These are phyloP conservation scores for Peronospora belbahrii DNA, from an alignment of 352 stramenopile genomes.

Conservation along the genomic window DNA sequence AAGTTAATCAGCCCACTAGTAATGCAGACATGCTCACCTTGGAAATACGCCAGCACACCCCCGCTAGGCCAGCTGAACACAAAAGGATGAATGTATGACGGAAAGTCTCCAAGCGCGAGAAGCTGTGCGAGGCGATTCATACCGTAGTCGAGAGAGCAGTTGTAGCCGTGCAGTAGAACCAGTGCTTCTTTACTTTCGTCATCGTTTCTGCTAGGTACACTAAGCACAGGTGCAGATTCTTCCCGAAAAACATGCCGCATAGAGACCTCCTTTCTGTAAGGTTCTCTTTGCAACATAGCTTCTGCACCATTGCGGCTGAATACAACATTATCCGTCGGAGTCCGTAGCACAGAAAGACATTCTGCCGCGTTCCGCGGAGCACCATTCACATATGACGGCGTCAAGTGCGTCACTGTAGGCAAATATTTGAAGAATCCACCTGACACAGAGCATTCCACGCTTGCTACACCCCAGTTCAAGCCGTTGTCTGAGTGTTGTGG, in stretches of 20 bases:
- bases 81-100: slow-evolving; percentile 55
- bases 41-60: slow-evolving; percentile 50
- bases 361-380: slow-evolving; percentile 32
- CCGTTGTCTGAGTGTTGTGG: slow-evolving; percentile 37
- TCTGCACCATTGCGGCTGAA: slow-evolving; percentile 33
- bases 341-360: slow-evolving; percentile 33
- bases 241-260: slow-evolving; percentile 25
- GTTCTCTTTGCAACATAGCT: slow-evolving; percentile 6
- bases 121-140: slow-evolving; percentile 55
- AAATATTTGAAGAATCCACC: slow-evolving; percentile 69
- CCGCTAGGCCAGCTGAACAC: slow-evolving; percentile 72
- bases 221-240: slow-evolving; percentile 29
- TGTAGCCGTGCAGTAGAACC: slow-evolving; percentile 62
- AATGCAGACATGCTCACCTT: slow-evolving; percentile 18
- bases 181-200: slow-evolving; percentile 46
- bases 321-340: slow-evolving; percentile 42
- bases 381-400: slow-evolving; percentile 26
- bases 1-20: background rate
- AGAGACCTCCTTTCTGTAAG: slow-evolving; percentile 7
- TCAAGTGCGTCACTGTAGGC: slow-evolving; percentile 48
- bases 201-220: slow-evolving; percentile 3
- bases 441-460: slow-evolving; percentile 70
- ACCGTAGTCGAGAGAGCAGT: slow-evolving; percentile 59
- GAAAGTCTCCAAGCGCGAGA: slow-evolving; percentile 56
- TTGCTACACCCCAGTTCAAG: slow-evolving; percentile 68